A percentile compares a stretch with the other conserved stretches of the same genome.
Conservation (phyloP, 768 basidiomycete genomes). For the Lentinus tigrinus region DNA sequence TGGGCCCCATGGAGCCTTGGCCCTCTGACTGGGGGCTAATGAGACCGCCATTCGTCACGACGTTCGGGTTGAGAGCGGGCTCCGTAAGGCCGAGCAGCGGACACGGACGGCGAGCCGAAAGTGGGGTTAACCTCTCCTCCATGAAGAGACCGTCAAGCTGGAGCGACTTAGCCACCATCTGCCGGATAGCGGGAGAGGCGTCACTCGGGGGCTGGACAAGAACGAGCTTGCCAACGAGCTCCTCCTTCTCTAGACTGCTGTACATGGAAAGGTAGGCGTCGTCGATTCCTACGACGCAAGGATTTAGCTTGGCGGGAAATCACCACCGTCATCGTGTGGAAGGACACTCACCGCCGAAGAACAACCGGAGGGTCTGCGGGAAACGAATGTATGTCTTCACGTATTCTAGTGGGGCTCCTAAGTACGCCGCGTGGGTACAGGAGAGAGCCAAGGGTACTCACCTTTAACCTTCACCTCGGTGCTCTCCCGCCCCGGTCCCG, state of each 20-base stretch:
- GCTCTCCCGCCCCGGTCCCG: conserved; percentile 60
- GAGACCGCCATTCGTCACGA: conserved; percentile 57
- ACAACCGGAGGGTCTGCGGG: conserved; percentile 72
- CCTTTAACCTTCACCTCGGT: conserved; percentile 72
- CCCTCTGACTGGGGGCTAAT: conserved; percentile 61
- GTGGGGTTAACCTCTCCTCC: conserved; percentile 36
- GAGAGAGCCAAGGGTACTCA: conserved; percentile 24
- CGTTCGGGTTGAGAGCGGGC: conserved; percentile 27
- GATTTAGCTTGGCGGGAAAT: background rate
- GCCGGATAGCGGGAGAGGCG: conserved; percentile 41
- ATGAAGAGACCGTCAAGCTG: conserved; percentile 51
- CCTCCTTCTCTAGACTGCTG: conserved; percentile 57
- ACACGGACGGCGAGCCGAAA: conserved; percentile 47
- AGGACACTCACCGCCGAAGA: conserved; percentile 58
- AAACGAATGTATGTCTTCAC: conserved; percentile 68
- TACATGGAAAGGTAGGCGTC: conserved; percentile 40
- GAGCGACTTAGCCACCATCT: conserved; percentile 52
- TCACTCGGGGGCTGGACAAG: conserved; percentile 52
- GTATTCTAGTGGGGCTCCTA: conserved; percentile 47
- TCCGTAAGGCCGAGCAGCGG: conserved; percentile 35
- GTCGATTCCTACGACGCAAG: conserved; percentile 1
- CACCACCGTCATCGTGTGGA: background rate
- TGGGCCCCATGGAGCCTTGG: conserved; percentile 36
- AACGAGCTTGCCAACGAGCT: conserved; percentile 65
- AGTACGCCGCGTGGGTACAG: background rate